Conservation (phyloP, 2,329 filamentous ascomycete species). For the Fusarium cicatricum region DNA sequence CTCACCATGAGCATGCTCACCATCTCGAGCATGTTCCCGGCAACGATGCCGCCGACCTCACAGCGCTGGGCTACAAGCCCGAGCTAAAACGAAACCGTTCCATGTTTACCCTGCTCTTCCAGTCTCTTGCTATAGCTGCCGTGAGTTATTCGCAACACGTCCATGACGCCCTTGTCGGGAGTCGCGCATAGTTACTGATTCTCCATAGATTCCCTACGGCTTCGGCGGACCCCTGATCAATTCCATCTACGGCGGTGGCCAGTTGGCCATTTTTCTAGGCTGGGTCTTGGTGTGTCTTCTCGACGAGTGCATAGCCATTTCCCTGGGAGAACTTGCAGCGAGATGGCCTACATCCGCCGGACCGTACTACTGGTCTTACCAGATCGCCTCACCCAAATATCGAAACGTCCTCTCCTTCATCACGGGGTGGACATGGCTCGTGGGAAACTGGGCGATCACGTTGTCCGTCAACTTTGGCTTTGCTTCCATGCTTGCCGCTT, state of each 20-base stretch:
- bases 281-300: constrained; percentile 69
- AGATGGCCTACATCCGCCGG: constrained; percentile 68
- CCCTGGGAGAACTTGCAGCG: constrained; percentile 75
- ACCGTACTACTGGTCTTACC: constrained; percentile 78
- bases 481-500: constrained; percentile 71
- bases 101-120: constrained; percentile 42
- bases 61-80: constrained; percentile 58
- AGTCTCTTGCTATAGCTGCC: constrained; percentile 42
- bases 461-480: constrained; percentile 75
- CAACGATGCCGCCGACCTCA: constrained; percentile 40
- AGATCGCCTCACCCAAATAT: constrained; percentile 67
- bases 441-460: constrained; percentile 75
- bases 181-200: not conserved
- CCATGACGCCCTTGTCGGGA: not conserved
- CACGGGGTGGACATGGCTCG: constrained; percentile 77
- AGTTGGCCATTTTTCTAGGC: constrained; percentile 72
- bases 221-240: constrained; percentile 39
- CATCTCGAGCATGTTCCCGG: constrained; percentile 2
- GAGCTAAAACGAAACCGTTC: constrained; percentile 40
- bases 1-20: constrained; percentile 18
- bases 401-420: constrained; percentile 73
- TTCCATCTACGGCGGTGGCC: constrained; percentile 36
- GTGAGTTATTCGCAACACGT: too few species aligned
- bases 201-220: constrained; percentile 37
- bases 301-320: constrained; percentile 75